These are phyloP conservation scores for Colletotrichum kahawae DNA, from an alignment of 2,329 filamentous ascomycete genomes.

Conservation along the genomic window DNA sequence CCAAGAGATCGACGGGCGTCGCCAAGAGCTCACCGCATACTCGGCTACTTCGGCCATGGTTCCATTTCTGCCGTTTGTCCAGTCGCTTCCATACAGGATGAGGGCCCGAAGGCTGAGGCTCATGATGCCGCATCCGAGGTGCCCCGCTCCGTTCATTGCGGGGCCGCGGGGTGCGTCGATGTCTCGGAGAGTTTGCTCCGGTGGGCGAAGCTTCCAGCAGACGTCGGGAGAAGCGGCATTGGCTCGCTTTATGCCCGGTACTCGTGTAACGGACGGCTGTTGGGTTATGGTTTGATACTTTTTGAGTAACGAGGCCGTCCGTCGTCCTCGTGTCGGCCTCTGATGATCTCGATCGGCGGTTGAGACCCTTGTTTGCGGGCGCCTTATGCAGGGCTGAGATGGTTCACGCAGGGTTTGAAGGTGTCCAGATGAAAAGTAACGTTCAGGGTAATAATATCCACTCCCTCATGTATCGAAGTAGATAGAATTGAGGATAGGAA, in stretches of 20 bases:
- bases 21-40: neutral
- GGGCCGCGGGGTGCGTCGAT: neutral
- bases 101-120: neutral
- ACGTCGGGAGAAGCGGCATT: neutral
- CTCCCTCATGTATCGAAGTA: neutral
- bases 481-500: neutral
- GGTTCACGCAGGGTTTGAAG: neutral
- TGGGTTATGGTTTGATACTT: neutral
- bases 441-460: neutral
- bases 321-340: neutral
- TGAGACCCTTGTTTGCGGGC: neutral
- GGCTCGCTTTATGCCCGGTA: neutral
- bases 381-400: neutral
- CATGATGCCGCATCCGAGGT: neutral
- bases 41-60: neutral
- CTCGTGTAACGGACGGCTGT: neutral
- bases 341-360: neutral
- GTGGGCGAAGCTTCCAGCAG: conserved; percentile 7
- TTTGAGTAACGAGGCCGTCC: neutral
- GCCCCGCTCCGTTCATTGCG: neutral
- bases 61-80: neutral
- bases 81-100: neutral
- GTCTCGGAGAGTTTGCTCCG: conserved; percentile 2
- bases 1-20: neutral
- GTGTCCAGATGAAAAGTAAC: neutral